A percentile compares a stretch with the other conserved stretches of the same genome.
These are phyloP conservation scores for Boletellus ananas DNA, from an alignment of 768 basidiomycete genomes.

Conservation along the genomic window DNA sequence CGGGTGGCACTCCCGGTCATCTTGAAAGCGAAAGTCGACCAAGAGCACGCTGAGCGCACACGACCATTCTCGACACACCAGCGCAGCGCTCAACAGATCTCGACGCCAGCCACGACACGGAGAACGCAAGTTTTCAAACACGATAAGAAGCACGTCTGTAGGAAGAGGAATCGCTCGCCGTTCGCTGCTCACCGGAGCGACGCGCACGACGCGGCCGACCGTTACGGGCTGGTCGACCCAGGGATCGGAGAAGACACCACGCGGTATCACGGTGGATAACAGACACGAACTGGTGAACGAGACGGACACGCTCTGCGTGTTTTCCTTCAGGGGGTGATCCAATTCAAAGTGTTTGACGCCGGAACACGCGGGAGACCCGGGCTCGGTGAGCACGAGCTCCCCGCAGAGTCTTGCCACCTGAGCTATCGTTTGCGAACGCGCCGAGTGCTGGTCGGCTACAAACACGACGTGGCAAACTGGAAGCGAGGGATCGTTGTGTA, in stretches of 20 bases:
- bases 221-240: background rate
- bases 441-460: background rate
- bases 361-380: background rate
- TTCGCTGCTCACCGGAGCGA: background rate
- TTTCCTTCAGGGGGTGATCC: background rate
- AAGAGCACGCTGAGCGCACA: constrained; percentile 10
- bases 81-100: constrained; percentile 5
- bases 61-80: constrained; percentile 10
- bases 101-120: constrained; percentile 1
- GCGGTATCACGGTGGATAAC: constrained; percentile 1
- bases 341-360: constrained; percentile 6
- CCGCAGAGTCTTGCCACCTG: background rate
- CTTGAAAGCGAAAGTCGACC: constrained; percentile 6
- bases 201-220: constrained; percentile 5
- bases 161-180: constrained; percentile 3
- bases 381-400: background rate
- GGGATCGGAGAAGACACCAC: background rate
- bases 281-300: constrained; percentile 4
- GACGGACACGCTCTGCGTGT: constrained; percentile 13
- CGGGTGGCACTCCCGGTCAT: background rate
- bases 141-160: constrained; percentile 5
- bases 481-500: background rate
- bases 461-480: background rate
- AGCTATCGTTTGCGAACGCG: background rate
- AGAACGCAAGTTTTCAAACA: constrained; percentile 4